Conservation (phyloP, 2,329 filamentous ascomycete genomes). For the Colletotrichum lini region DNA sequence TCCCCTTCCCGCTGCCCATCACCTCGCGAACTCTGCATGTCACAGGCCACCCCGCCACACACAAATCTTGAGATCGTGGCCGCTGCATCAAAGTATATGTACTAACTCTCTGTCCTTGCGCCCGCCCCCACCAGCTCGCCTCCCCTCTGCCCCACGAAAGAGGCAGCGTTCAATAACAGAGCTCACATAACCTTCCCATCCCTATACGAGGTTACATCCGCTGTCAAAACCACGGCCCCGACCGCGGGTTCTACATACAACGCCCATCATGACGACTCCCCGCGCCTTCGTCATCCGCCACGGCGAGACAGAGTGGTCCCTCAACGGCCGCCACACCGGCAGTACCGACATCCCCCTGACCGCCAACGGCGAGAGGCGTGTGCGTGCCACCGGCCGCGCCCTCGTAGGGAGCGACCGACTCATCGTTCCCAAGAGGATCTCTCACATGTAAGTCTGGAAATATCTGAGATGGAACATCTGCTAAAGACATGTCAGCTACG, state of each 20-base stretch:
- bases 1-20: background rate
- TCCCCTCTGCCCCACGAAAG: background rate
- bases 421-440: slow-evolving; percentile 85
- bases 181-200: slow-evolving; percentile 25
- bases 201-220: slow-evolving; percentile 20
- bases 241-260: background rate
- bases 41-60: slow-evolving; percentile 2
- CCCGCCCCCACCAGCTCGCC: slow-evolving; percentile 10
- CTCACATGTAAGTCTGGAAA: slow-evolving; percentile 77
- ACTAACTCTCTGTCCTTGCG: slow-evolving; percentile 5
- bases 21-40: slow-evolving; percentile 1
- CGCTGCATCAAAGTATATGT: background rate
- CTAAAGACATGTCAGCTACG: slow-evolving; percentile 69
- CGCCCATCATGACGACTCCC: slow-evolving; percentile 63
- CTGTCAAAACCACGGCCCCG: slow-evolving; percentile 4
- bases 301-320: slow-evolving; percentile 96
- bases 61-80: background rate
- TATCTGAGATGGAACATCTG: background rate
- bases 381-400: slow-evolving; percentile 83
- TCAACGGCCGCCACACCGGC: slow-evolving; percentile 88
- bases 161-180: background rate
- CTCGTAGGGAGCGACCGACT: slow-evolving; percentile 87
- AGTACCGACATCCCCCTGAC: slow-evolving; percentile 90
- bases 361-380: slow-evolving; percentile 81
- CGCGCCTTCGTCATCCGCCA: slow-evolving; percentile 88